A percentile compares a stretch with the other conserved stretches of the same genome.
Evolutionary conservation across 1,284 basidiomycete species (phyloP).

Genomic region (Ganoderma leucocontextum): DNA sequence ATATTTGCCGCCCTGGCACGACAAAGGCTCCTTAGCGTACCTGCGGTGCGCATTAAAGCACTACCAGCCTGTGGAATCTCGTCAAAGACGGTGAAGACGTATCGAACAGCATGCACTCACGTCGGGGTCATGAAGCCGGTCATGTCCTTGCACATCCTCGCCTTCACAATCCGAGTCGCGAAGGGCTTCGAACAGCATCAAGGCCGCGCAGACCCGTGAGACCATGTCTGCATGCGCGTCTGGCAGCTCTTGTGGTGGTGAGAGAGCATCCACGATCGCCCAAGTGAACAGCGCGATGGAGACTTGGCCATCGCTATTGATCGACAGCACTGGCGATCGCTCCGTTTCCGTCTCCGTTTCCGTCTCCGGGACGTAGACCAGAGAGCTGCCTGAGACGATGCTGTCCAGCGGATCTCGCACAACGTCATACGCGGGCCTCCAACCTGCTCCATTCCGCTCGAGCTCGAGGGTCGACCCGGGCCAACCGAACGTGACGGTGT

Average conservation of each 20-base stretch:
- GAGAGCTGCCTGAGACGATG: slow-evolving; percentile 15
- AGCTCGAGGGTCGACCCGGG: slow-evolving; percentile 42
- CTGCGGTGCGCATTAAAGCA: background rate
- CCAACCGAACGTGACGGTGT: slow-evolving; percentile 56
- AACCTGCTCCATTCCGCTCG: background rate
- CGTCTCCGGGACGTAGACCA: slow-evolving; percentile 25
- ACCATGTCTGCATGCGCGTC: background rate
- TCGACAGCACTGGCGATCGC: slow-evolving; percentile 15
- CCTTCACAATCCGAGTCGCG: background rate
- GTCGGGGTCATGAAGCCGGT: no score
- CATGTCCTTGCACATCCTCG: background rate
- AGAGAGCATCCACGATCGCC: slow-evolving; percentile 33
- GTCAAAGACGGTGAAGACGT: background rate
- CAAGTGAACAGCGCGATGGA: slow-evolving; percentile 44
- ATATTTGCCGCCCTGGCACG: background rate
- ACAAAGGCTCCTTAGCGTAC: background rate
- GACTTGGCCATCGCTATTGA: slow-evolving; percentile 45
- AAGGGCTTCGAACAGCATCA: slow-evolving; percentile 4
- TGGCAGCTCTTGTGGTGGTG: background rate
- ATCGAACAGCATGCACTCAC: background rate
- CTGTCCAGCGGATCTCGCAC: background rate
- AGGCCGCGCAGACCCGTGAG: background rate
- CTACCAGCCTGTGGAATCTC: background rate
- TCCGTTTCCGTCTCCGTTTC: slow-evolving; percentile 7
- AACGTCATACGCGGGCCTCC: background rate